Percentiles rank a stretch among this genome's conserved stretches.
Evolutionary conservation across 768 basidiomycete genomes (phyloP).

Genomic region (Pseudohyphozyma bogoriensis): DNA sequence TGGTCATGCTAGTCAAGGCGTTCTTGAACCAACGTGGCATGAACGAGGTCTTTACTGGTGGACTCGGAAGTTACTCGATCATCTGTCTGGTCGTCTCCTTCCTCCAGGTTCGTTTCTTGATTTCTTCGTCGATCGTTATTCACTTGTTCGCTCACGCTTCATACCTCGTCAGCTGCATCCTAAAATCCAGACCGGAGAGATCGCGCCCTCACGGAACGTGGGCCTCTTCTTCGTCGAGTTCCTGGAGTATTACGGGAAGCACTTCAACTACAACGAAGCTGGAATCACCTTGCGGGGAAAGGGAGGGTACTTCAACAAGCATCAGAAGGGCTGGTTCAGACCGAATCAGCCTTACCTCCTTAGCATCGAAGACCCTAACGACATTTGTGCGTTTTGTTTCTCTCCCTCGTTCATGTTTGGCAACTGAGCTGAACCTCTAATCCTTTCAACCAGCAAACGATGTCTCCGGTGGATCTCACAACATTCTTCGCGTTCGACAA

Average conservation of each 20-base stretch:
- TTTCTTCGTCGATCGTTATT: background rate
- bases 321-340: constrained; percentile 64
- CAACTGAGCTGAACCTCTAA: background rate
- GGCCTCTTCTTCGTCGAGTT: constrained; percentile 95
- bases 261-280: constrained; percentile 63
- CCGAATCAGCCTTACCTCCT: constrained; percentile 47
- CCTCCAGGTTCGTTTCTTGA: constrained; percentile 53
- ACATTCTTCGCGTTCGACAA: constrained; percentile 66
- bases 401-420: background rate
- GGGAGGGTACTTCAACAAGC: constrained; percentile 80
- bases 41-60: constrained; percentile 98
- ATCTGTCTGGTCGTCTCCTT: constrained; percentile 89
- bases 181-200: constrained; percentile 76
- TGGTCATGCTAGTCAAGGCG: constrained; percentile 80
- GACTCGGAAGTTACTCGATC: constrained; percentile 85
- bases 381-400: constrained; percentile 53
- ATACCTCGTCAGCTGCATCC: constrained; percentile 64
- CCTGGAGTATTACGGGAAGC: constrained; percentile 85
- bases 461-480: constrained; percentile 79
- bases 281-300: constrained; percentile 82
- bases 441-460: constrained; percentile 63
- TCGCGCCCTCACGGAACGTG: constrained; percentile 75
- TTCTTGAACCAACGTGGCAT: constrained; percentile 80
- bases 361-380: constrained; percentile 88
- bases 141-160: background rate